These are phyloP conservation scores for Tetracentron sinense DNA, from an alignment of 164 flowering plant genomes.

Conservation along the genomic window DNA sequence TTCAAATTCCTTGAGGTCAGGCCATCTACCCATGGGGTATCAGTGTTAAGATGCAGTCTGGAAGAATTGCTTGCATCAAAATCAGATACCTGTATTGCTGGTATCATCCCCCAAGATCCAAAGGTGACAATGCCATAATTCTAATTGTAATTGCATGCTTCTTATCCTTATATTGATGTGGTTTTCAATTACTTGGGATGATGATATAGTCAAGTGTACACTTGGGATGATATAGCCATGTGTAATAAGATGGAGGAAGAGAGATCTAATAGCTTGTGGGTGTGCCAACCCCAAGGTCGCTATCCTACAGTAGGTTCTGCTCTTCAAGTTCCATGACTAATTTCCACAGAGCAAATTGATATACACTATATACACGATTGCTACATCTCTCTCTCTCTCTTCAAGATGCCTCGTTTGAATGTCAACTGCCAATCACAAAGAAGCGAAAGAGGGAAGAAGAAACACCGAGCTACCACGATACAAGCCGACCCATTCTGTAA, in stretches of 20 bases:
- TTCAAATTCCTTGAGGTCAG: constrained; percentile 35
- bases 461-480: not conserved
- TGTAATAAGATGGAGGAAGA: constrained; percentile 38
- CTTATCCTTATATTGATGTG: not conserved
- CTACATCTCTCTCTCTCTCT: constrained; percentile 22
- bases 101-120: constrained; percentile 30
- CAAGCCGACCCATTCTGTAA: not conserved
- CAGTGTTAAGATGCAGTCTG: constrained; percentile 42
- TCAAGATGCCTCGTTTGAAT: constrained; percentile 2
- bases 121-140: constrained; percentile 33
- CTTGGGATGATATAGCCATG: too few relatives aligned
- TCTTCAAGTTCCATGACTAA: constrained; percentile 52
- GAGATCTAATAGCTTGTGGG: constrained; percentile 6
- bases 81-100: constrained; percentile 11
- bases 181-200: constrained; percentile 23
- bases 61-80: constrained; percentile 32
- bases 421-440: constrained; percentile 12
- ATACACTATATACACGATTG: constrained; percentile 13
- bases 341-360: constrained; percentile 22
- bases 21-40: constrained; percentile 37
- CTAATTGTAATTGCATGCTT: not conserved
- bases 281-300: too few relatives aligned
- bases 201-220: constrained; percentile 29
- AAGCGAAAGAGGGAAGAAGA: constrained; percentile 30
- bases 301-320: too few relatives aligned